These are phyloP conservation scores for Heterobasidion annosum DNA, from an alignment of 1,284 basidiomycete species.

Conservation along the genomic window DNA sequence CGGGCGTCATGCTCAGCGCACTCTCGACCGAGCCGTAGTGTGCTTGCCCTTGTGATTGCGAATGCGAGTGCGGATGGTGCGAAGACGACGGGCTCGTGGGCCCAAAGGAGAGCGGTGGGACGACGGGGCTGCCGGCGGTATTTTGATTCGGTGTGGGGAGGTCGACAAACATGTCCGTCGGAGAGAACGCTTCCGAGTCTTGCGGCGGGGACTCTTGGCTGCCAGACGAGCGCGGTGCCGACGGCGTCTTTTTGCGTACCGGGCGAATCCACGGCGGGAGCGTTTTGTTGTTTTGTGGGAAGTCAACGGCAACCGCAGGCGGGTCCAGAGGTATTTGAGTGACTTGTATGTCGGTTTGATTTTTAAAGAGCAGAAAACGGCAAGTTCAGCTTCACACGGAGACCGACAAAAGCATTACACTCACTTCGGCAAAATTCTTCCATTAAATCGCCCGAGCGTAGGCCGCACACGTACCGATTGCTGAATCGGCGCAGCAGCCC, in stretches of 20 bases:
- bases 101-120: not conserved
- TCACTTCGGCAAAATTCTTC: slow-evolving; percentile 86
- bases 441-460: slow-evolving; percentile 82
- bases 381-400: not conserved
- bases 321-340: slow-evolving; percentile 79
- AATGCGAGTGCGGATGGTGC: not conserved
- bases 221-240: slow-evolving; percentile 28
- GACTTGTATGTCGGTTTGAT: slow-evolving; percentile 32
- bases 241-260: slow-evolving; percentile 65
- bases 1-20: slow-evolving; percentile 18
- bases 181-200: slow-evolving; percentile 55
- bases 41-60: not conserved
- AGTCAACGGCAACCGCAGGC: slow-evolving; percentile 39
- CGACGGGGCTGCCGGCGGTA: not conserved
- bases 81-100: not conserved
- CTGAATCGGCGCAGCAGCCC: slow-evolving; percentile 73
- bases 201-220: slow-evolving; percentile 41
- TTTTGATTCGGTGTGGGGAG: slow-evolving; percentile 9
- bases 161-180: slow-evolving; percentile 42
- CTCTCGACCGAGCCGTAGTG: slow-evolving; percentile 5
- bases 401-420: slow-evolving; percentile 18
- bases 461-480: slow-evolving; percentile 77
- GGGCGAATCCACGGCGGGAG: slow-evolving; percentile 83
- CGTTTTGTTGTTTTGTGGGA: slow-evolving; percentile 33
- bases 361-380: slow-evolving; percentile 1